Evolutionary conservation across 805 yeast genomes (phyloP).

Genomic region (Wickerhamomyces subpelliculosus): DNA sequence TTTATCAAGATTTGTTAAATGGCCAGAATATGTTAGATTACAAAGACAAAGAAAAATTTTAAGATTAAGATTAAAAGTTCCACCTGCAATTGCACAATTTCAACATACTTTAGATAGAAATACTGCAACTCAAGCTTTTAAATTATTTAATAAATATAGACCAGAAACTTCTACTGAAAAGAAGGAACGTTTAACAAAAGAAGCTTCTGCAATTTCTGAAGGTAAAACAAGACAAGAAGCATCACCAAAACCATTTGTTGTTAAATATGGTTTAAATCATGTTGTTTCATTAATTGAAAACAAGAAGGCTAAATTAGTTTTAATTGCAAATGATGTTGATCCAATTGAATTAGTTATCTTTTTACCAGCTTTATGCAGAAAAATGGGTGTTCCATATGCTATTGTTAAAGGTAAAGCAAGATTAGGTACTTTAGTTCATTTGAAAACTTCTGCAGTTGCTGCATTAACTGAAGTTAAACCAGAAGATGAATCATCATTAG

Average conservation of each 20-base stretch:
- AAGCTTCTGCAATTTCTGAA: conserved; percentile 98
- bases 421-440: conserved; percentile 95
- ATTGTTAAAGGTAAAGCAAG: conserved; percentile 98
- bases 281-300: conserved; percentile 95
- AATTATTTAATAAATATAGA: conserved; percentile 97
- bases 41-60: conserved; percentile 99
- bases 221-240: conserved; percentile 97
- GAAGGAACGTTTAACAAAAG: conserved; percentile 98
- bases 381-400: conserved; percentile 99
- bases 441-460: conserved; percentile 95
- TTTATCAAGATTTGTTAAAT: conserved; percentile 94
- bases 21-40: conserved; percentile 98
- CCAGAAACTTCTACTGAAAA: conserved; percentile 97
- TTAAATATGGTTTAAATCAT: conserved; percentile 98
- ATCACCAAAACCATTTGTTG: conserved; percentile 93
- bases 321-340: conserved; percentile 98
- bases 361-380: conserved; percentile 98
- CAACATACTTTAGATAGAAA: conserved; percentile 95
- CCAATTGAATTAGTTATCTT: conserved; percentile 96
- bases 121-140: conserved; percentile 96
- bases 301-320: conserved; percentile 96
- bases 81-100: conserved; percentile 97
- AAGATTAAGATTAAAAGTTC: conserved; percentile 94
- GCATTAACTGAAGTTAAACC: conserved; percentile 93
- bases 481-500: conserved; percentile 92